phyloP scores from a whole-genome alignment of 2,329 filamentous ascomycete genomes.

The Davidsoniella virescens region DNA sequence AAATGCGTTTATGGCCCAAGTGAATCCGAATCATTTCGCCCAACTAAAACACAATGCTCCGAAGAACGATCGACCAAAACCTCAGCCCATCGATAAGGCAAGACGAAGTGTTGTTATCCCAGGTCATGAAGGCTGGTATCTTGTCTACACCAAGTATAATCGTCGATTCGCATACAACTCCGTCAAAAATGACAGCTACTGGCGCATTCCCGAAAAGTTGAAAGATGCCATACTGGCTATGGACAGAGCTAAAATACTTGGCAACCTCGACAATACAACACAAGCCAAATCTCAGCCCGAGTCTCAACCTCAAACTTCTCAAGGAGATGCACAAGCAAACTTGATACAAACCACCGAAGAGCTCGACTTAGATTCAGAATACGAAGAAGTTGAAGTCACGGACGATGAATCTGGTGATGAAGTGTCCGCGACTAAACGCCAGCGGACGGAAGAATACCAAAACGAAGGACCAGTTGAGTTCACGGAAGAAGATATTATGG shows the following conservation, averaged over 20 bases:
- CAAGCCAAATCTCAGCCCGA: too few species aligned
- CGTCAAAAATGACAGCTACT: constrained; percentile 74
- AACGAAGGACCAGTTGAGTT: constrained; percentile 58
- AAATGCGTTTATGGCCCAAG: constrained; percentile 44
- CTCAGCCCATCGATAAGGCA: constrained; percentile 64
- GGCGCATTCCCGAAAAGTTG: constrained; percentile 82
- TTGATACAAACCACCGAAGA: too few species aligned
- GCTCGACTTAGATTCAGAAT: constrained; percentile 36
- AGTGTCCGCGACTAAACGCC: constrained; percentile 44
- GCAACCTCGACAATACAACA: constrained; percentile 23
- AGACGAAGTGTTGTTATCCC: constrained; percentile 67
- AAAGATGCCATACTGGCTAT: constrained; percentile 59
- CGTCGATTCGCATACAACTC: constrained; percentile 83
- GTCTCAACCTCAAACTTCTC: too few species aligned
- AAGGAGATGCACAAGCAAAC: too few species aligned
- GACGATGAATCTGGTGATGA: constrained; percentile 32
- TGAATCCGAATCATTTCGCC: constrained; percentile 25
- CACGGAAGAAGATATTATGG: constrained; percentile 86
- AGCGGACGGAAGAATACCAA: constrained; percentile 37
- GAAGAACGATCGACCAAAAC: constrained; percentile 34
- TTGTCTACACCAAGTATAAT: constrained; percentile 85
- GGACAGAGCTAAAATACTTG: constrained; percentile 54
- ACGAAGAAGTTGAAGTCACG: constrained; percentile 53
- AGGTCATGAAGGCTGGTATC: constrained; percentile 68
- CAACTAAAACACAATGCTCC: constrained; percentile 25